Evolutionary conservation across 768 basidiomycete genomes (phyloP).

Genomic region (Goffeauzyma gilvescens): DNA sequence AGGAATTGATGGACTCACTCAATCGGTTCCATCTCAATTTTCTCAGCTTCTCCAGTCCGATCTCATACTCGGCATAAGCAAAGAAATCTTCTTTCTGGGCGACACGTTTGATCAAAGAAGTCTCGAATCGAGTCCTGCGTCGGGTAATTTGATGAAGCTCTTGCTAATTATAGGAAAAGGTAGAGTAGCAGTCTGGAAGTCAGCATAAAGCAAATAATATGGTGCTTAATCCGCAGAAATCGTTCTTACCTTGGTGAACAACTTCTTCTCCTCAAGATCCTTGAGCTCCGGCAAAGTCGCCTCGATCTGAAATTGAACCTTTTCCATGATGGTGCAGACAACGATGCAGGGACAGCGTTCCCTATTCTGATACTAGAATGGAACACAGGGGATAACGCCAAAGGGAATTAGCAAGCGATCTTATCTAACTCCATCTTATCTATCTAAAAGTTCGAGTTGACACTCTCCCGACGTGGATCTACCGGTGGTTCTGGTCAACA

Average conservation of each 20-base stretch:
- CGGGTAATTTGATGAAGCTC: slow-evolving; percentile 73
- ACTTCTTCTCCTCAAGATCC: slow-evolving; percentile 62
- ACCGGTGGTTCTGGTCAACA: too few relatives aligned
- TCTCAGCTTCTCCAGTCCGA: slow-evolving; percentile 62
- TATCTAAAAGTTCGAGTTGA: too few relatives aligned
- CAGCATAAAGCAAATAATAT: too few relatives aligned
- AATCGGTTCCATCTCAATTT: slow-evolving; percentile 54
- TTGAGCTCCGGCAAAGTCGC: slow-evolving; percentile 93
- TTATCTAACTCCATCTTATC: too few relatives aligned
- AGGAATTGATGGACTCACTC: slow-evolving; percentile 46
- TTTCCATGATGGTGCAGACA: slow-evolving; percentile 59
- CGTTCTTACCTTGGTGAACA: slow-evolving; percentile 75
- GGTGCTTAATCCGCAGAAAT: too few relatives aligned
- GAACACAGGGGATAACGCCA: too few relatives aligned
- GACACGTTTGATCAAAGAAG: slow-evolving; percentile 58
- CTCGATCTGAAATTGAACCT: slow-evolving; percentile 85
- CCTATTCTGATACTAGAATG: too few relatives aligned
- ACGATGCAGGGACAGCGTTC: too few relatives aligned
- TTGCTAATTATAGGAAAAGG: slow-evolving; percentile 38
- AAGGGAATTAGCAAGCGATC: too few relatives aligned
- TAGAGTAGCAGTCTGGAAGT: too few relatives aligned
- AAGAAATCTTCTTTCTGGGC: slow-evolving; percentile 74
- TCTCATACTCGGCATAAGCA: slow-evolving; percentile 81
- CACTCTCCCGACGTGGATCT: too few relatives aligned
- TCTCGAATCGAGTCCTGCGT: slow-evolving; percentile 66